phyloP scores from a whole-genome alignment of 805 yeast genomes.

The Schwanniomyces polymorphus region DNA sequence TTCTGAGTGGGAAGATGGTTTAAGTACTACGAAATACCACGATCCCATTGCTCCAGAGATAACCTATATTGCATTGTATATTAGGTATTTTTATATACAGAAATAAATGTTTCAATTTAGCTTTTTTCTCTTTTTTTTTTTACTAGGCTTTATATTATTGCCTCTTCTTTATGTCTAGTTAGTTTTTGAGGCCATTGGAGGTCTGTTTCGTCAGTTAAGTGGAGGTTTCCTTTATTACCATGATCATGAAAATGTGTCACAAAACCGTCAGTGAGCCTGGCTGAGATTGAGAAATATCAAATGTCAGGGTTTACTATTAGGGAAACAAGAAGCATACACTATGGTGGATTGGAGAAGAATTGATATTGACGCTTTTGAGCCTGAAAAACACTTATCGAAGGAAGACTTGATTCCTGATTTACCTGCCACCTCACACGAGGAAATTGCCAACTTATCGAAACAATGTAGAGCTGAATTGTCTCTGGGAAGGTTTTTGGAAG shows the following conservation, averaged over 20 bases:
- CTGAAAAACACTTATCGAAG: conserved; percentile 67
- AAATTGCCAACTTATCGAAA: conserved; percentile 53
- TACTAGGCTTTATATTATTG: not conserved
- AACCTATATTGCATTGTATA: not conserved
- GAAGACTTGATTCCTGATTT: conserved; percentile 62
- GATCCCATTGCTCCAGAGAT: no score
- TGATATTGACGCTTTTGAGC: conserved; percentile 88
- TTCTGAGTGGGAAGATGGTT: no score
- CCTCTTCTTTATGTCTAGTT: not conserved
- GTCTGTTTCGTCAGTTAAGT: no score
- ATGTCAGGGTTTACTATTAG: not conserved
- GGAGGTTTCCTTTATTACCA: no score
- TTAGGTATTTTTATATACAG: not conserved
- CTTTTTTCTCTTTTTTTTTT: not conserved
- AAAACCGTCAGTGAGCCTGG: not conserved
- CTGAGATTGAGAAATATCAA: not conserved
- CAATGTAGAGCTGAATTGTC: conserved; percentile 64
- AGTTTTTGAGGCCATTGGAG: no score
- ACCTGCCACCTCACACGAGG: conserved; percentile 44
- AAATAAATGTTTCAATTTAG: not conserved
- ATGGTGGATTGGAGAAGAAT: conserved; percentile 86
- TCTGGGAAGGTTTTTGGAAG: conserved; percentile 70
- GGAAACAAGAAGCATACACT: not conserved
- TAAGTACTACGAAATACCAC: no score
- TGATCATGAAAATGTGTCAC: not conserved